Evolutionary conservation across 495 filamentous ascomycete genomes (phyloP).

Genomic region (Podospora pseudoanserina): DNA sequence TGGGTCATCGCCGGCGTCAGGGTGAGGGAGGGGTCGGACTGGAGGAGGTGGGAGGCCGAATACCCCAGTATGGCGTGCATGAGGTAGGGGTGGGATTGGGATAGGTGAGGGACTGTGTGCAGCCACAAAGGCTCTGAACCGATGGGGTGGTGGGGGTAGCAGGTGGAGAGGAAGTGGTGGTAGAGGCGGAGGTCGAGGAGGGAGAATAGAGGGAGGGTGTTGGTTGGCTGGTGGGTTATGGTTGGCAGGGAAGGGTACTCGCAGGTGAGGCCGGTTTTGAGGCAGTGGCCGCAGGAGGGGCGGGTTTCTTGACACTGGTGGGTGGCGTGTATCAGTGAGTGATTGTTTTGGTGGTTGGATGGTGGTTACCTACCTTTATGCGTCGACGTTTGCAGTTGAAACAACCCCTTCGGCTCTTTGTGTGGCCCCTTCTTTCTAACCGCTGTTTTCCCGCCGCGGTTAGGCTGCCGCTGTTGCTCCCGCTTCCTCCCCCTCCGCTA

Average conservation of each 20-base stretch:
- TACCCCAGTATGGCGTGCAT: conserved; percentile 61
- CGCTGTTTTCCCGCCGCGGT: conserved; percentile 23
- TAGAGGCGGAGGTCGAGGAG: conserved; percentile 60
- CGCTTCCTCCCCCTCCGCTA: background rate
- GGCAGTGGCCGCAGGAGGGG: conserved; percentile 57
- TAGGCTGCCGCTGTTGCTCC: background rate
- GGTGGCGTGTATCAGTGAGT: background rate
- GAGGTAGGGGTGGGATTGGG: conserved; percentile 42
- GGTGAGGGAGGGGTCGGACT: conserved; percentile 20
- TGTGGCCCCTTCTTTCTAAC: conserved; percentile 50
- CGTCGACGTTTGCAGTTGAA: conserved; percentile 61
- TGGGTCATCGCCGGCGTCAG: conserved; percentile 48
- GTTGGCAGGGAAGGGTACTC: conserved; percentile 51
- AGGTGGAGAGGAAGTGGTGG: conserved; percentile 56
- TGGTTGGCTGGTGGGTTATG: conserved; percentile 36
- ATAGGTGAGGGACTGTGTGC: conserved; percentile 55
- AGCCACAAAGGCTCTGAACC: conserved; percentile 56
- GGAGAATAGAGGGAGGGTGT: conserved; percentile 48
- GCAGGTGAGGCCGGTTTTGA: conserved; percentile 53
- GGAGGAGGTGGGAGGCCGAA: conserved; percentile 52
- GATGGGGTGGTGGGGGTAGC: conserved; percentile 58
- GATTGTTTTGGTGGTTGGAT: background rate
- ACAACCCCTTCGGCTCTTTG: conserved; percentile 60
- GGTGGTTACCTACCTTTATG: conserved; percentile 48
- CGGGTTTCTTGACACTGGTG: conserved; percentile 55